These are phyloP conservation scores for Pleurotus salmoneostramineus DNA, from an alignment of 768 basidiomycete species.

Conservation along the genomic window DNA sequence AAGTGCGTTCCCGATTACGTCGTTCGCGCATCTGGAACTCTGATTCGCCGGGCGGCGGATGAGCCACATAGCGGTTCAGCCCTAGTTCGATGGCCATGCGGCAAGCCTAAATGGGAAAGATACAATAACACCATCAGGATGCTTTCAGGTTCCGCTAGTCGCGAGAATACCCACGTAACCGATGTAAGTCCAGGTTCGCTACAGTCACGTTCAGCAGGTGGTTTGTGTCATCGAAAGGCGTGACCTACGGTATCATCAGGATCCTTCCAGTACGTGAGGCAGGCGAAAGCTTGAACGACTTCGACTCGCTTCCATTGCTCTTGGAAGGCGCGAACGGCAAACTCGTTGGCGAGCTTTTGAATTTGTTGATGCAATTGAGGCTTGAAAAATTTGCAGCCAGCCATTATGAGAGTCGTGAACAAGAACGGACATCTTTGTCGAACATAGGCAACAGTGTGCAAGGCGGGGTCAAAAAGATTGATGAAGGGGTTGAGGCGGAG, in stretches of 20 bases:
- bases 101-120: constrained; percentile 51
- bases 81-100: constrained; percentile 86
- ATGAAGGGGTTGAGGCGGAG: constrained; percentile 86
- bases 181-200: constrained; percentile 87
- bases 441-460: constrained; percentile 79
- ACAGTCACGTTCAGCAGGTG: constrained; percentile 14
- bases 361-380: constrained; percentile 63
- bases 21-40: constrained; percentile 68
- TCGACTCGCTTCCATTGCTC: constrained; percentile 81
- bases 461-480: constrained; percentile 82
- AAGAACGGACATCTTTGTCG: constrained; percentile 78
- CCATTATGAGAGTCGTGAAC: constrained; percentile 82
- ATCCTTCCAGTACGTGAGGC: constrained; percentile 87
- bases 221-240: constrained; percentile 11
- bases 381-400: constrained; percentile 80
- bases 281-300: constrained; percentile 85
- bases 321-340: constrained; percentile 74
- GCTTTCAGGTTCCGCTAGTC: background rate
- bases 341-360: constrained; percentile 68
- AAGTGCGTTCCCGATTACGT: constrained; percentile 82
- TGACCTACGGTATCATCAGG: constrained; percentile 73
- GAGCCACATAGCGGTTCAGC: constrained; percentile 63
- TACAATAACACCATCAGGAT: constrained; percentile 4
- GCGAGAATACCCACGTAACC: constrained; percentile 58
- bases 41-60: constrained; percentile 55